These are phyloP conservation scores for Erythrobasidium hasegawianum DNA, from an alignment of 1,284 basidiomycete species.

Conservation along the genomic window DNA sequence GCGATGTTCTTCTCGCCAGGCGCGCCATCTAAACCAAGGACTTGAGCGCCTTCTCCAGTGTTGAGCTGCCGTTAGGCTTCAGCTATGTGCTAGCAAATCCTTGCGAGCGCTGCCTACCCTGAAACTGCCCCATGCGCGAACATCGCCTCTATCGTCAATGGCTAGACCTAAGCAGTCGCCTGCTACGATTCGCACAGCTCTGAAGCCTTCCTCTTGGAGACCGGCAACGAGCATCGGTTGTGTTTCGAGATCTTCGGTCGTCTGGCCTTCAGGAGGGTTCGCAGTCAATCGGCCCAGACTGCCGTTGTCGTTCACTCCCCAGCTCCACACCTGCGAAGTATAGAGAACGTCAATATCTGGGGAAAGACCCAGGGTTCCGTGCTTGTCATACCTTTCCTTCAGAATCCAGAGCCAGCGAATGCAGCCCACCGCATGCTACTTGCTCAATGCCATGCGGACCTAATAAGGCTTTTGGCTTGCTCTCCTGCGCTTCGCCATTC, in stretches of 20 bases:
- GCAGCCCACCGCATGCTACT: conserved; percentile 74
- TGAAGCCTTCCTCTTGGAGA: conserved; percentile 60
- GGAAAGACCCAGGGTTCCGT: conserved; percentile 5
- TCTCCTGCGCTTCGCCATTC: conserved; percentile 27
- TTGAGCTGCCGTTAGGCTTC: conserved; percentile 33
- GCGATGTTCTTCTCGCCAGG: conserved; percentile 19
- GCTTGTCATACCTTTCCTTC: conserved; percentile 61
- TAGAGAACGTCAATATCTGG: not conserved
- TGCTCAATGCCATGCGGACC: conserved; percentile 69
- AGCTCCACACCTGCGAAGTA: conserved; percentile 66
- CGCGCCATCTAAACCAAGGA: conserved; percentile 39
- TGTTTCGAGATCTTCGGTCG: conserved; percentile 73
- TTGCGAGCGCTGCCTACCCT: conserved; percentile 57
- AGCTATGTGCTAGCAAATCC: not conserved
- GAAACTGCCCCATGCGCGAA: conserved; percentile 89
- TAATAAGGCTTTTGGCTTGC: conserved; percentile 47
- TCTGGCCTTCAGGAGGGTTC: conserved; percentile 63
- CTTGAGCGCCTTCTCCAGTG: not conserved
- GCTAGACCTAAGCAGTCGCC: conserved; percentile 49
- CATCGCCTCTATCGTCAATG: conserved; percentile 56
- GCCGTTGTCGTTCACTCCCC: conserved; percentile 88
- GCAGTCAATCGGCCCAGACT: conserved; percentile 78
- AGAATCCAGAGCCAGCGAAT: conserved; percentile 77
- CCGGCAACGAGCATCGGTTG: conserved; percentile 65
- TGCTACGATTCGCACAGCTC: conserved; percentile 59